A percentile compares a stretch with the other conserved stretches of the same genome.
phyloP scores from a whole-genome alignment of 306 rosid genomes.

The Alnus glutinosa region DNA sequence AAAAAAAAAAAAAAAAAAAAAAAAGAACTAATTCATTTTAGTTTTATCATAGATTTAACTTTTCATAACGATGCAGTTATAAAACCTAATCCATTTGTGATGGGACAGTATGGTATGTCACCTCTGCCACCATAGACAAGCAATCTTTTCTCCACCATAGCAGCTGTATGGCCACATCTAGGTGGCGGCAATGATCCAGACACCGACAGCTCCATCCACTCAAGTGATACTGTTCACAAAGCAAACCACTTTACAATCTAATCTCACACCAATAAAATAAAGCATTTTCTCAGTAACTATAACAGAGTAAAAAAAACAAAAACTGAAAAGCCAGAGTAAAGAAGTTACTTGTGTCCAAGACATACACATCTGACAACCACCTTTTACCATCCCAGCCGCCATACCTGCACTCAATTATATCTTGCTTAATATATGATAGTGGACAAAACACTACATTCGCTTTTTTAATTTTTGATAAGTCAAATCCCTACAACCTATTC shows the following conservation, averaged over 20 bases:
- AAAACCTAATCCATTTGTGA: slow-evolving; percentile 19
- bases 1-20: not conserved
- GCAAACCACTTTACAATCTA: slow-evolving; percentile 27
- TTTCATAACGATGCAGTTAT: not conserved
- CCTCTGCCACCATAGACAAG: slow-evolving; percentile 98
- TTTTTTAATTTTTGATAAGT: not conserved
- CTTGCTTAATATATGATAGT: slow-evolving; percentile 15
- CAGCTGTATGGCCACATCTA: slow-evolving; percentile 93
- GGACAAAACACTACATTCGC: slow-evolving; percentile 13
- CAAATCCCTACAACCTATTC: slow-evolving; percentile 8
- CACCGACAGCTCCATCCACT: slow-evolving; percentile 87
- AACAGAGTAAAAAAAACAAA: slow-evolving; percentile 3
- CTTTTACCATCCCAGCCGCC: slow-evolving; percentile 99
- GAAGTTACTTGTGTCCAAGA: slow-evolving; percentile 84
- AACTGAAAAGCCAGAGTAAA: slow-evolving; percentile 24
- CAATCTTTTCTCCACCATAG: slow-evolving; percentile 87
- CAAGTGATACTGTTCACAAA: slow-evolving; percentile 70
- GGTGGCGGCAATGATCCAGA: slow-evolving; percentile 86
- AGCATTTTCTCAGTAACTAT: not conserved
- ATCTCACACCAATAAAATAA: slow-evolving; percentile 22
- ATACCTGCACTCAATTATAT: slow-evolving; percentile 58
- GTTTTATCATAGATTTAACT: not conserved
- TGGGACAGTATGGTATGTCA: slow-evolving; percentile 35
- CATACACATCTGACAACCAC: slow-evolving; percentile 93
- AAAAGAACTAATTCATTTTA: not conserved